Conservation (phyloP, 179 eudicot species). For the Vitellaria paradoxa region DNA sequence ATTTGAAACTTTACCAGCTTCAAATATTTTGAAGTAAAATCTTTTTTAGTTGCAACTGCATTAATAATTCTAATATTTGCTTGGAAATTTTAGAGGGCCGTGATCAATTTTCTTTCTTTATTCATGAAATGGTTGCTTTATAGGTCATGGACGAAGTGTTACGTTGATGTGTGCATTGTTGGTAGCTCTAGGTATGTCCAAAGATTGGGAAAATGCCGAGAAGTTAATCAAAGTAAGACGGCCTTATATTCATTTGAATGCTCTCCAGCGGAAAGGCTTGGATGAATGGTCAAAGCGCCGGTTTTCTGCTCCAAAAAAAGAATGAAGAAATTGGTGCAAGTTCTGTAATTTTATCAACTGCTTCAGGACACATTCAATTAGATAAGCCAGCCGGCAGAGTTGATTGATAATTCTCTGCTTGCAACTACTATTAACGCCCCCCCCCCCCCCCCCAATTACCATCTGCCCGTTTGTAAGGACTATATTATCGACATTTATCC, state of each 20-base stretch:
- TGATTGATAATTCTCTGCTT: not conserved
- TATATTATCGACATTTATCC: slow-evolving; percentile 1
- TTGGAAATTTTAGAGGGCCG: not conserved
- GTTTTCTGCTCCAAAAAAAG: slow-evolving; percentile 49
- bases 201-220: slow-evolving; percentile 90
- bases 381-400: not conserved
- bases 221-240: slow-evolving; percentile 55
- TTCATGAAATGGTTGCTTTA: slow-evolving; percentile 8
- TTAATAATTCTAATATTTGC: not conserved
- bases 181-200: slow-evolving; percentile 71
- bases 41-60: not conserved
- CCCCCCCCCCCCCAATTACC: too few species aligned
- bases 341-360: slow-evolving; percentile 29
- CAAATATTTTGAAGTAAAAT: not conserved
- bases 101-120: not conserved
- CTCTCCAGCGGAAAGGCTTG: slow-evolving; percentile 71
- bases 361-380: slow-evolving; percentile 17
- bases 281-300: slow-evolving; percentile 85
- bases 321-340: slow-evolving; percentile 23
- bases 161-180: slow-evolving; percentile 82
- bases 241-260: slow-evolving; percentile 70
- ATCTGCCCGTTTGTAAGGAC: not conserved
- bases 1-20: not conserved
- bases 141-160: slow-evolving; percentile 93
- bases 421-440: not conserved